phyloP scores from a whole-genome alignment of 2,329 filamentous ascomycete genomes.

The Phoma sp. region DNA sequence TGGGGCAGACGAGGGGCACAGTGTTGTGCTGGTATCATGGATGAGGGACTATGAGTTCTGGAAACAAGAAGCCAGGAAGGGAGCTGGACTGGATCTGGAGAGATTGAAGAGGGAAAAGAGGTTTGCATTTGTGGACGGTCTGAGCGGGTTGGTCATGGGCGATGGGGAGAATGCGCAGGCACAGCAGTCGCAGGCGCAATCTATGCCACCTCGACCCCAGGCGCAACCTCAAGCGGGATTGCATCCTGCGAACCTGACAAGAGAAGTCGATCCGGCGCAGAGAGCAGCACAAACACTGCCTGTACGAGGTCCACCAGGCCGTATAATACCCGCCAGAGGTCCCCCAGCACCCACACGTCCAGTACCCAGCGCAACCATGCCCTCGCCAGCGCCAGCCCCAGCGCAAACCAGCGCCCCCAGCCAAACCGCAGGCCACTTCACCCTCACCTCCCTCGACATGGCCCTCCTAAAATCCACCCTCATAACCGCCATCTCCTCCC shows the following conservation, averaged over 20 bases:
- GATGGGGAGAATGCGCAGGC: conserved; percentile 2
- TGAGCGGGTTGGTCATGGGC: conserved; percentile 64
- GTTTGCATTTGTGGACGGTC: conserved; percentile 79
- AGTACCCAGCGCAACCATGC: not conserved
- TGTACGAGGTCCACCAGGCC: conserved; percentile 27
- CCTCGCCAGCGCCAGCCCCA: not conserved
- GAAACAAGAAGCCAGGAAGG: conserved; percentile 71
- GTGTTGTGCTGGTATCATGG: conserved; percentile 81
- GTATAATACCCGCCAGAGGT: conserved; percentile 25
- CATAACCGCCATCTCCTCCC: conserved; percentile 34
- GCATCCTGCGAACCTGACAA: not conserved
- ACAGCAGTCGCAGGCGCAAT: conserved; percentile 1
- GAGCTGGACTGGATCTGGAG: conserved; percentile 77
- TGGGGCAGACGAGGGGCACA: conserved; percentile 34
- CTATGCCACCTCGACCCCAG: not conserved
- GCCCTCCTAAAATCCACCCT: conserved; percentile 35
- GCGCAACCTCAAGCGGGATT: conserved; percentile 4
- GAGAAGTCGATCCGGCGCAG: not conserved
- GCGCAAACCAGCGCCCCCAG: not conserved
- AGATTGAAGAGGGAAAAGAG: conserved; percentile 63
- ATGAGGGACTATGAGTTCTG: conserved; percentile 81
- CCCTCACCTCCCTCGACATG: conserved; percentile 39
- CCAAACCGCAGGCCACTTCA: conserved; percentile 21
- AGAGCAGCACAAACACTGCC: conserved; percentile 21
- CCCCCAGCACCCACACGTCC: conserved; percentile 15